These are phyloP conservation scores for Zizania latifolia DNA, from an alignment of 176 grass and related monocot genomes.

Conservation along the genomic window DNA sequence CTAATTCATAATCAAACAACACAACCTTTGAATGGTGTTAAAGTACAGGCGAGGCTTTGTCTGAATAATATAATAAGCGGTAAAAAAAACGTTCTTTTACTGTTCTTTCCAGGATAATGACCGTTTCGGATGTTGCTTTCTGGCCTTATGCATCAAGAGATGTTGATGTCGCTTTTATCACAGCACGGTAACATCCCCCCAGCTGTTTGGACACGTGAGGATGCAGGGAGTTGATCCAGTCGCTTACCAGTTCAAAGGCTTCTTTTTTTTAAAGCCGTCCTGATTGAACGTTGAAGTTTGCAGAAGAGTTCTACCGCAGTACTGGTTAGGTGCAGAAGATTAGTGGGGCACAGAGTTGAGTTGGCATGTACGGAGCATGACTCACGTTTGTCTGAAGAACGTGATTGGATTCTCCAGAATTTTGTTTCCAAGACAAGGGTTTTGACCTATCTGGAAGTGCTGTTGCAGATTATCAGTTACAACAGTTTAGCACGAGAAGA, in stretches of 20 bases:
- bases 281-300: background rate
- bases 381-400: background rate
- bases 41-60: too few relatives aligned
- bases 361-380: background rate
- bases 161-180: background rate
- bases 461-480: too few relatives aligned
- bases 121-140: background rate
- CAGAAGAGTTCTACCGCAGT: too few relatives aligned
- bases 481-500: too few relatives aligned
- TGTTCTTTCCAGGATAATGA: too few relatives aligned
- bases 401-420: background rate
- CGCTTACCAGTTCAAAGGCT: background rate
- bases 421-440: background rate
- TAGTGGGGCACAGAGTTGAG: background rate
- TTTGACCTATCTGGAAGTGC: background rate
- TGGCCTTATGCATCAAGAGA: background rate
- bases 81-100: too few relatives aligned
- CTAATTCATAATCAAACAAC: too few relatives aligned
- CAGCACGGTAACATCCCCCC: background rate
- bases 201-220: background rate
- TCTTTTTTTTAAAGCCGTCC: background rate
- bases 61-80: too few relatives aligned
- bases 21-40: too few relatives aligned
- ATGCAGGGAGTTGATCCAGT: background rate
- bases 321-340: background rate